Base-by-base conservation (phyloP, 257 asterid species). In the Galeopsis tetrahit region DNA sequence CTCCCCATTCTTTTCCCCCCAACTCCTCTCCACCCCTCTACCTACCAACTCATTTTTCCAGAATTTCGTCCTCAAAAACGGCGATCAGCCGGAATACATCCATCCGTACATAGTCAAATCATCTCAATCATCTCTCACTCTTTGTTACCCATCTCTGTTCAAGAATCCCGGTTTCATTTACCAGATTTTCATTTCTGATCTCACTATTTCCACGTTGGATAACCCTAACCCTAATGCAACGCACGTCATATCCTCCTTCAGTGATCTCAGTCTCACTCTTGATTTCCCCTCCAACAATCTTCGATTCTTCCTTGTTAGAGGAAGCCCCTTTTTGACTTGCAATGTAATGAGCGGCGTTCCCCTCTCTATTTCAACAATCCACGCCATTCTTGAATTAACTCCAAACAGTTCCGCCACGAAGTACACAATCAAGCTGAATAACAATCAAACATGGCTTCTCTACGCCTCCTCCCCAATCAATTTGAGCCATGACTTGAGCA, bases 11-110 rank as follows among this genome's bases (percentile, higher is more conserved):
- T 91, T 94, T 73, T 66, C 97, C 66, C 87, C 82, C 7, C 48
- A 83, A 15, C 97, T 94, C 75, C 89, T 87, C 73, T 78, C 88
- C 28, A 1, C 75, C 28, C 99, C 97, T 11, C 75, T 91, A 32
- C 98, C 98, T 63, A 93, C 98, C 2, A 93, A 85, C 70, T 89
- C 97, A 2, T 94, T 94, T 65, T 94, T 91, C 73, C 99, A 94
- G 34, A 94, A 94, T 72, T 83, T 89, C 43, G 86, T 84, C 43
- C 87, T 94, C 3, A 91, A 91, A 71, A 86, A 84, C 51, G 98
- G 98, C 33, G 97, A 94, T 70, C 97, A 94, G 21, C 88, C 97
- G 0, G 99, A 94, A 58, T 88, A 87, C 62, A 78, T 94, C 51
- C 99, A 91, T 58, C 99, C 99, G 0, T 94, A 91, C 75, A 75